Conservation (phyloP, 2,329 filamentous ascomycete species). For the Pestalotiopsis sp. region DNA sequence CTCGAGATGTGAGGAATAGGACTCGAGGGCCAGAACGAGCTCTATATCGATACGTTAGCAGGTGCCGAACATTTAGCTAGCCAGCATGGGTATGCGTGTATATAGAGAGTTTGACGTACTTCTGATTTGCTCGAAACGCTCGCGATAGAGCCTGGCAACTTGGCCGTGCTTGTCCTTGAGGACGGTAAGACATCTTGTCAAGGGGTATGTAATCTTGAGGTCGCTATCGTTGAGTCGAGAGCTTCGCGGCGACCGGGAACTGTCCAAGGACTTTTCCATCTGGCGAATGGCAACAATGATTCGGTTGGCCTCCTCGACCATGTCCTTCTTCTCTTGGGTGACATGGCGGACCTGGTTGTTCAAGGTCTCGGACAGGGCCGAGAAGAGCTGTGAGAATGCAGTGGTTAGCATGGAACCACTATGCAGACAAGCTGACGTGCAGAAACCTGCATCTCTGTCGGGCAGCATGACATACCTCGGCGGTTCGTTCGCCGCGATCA, state of each 20-base stretch:
- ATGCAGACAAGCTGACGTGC: conserved; percentile 18
- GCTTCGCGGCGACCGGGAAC: conserved; percentile 66
- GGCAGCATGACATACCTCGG: conserved; percentile 67
- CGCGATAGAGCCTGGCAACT: conserved; percentile 80
- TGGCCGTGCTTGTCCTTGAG: conserved; percentile 86
- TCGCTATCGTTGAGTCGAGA: conserved; percentile 65
- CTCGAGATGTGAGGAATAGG: conserved; percentile 95
- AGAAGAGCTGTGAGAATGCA: conserved; percentile 69
- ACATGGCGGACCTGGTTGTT: conserved; percentile 88
- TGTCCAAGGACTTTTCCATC: conserved; percentile 90
- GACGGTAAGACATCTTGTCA: conserved; percentile 75
- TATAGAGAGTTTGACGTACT: conserved; percentile 58
- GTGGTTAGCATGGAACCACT: conserved; percentile 9
- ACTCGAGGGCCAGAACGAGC: conserved; percentile 90
- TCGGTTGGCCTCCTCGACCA: conserved; percentile 87
- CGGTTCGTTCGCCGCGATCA: conserved; percentile 87
- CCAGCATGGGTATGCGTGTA: background rate
- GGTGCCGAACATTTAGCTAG: background rate
- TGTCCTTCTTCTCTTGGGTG: conserved; percentile 82
- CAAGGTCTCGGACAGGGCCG: conserved; percentile 86
- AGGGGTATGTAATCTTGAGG: conserved; percentile 79
- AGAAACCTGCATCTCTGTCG: background rate
- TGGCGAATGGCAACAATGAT: conserved; percentile 86
- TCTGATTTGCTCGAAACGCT: conserved; percentile 93
- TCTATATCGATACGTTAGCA: conserved; percentile 53